A percentile compares a stretch with the other conserved stretches of the same genome.
phyloP scores from a whole-genome alignment of 169 alveolate genomes.

The Perkinsus olseni region DNA sequence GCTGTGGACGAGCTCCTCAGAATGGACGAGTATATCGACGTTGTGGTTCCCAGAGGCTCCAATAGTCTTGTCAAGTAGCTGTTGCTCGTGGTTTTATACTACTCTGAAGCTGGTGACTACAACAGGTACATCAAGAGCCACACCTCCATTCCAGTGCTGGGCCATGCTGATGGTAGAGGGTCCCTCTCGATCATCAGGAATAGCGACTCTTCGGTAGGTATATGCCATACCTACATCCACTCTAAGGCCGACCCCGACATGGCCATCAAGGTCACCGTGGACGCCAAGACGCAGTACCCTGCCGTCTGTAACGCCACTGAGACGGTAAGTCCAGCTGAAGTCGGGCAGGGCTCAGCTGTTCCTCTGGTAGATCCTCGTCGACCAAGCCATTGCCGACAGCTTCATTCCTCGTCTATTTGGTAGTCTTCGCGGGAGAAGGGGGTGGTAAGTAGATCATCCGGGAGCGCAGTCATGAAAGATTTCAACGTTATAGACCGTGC shows the following conservation, averaged over 20 bases:
- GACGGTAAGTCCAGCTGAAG: slow-evolving; percentile 14
- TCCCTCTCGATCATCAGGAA: neutral
- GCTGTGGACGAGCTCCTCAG: slow-evolving; percentile 40
- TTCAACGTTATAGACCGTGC: neutral
- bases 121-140: slow-evolving; percentile 27
- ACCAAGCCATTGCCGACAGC: neutral
- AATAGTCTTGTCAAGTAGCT: slow-evolving; percentile 28
- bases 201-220: slow-evolving; percentile 39
- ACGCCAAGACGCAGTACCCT: slow-evolving; percentile 48
- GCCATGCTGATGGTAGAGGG: slow-evolving; percentile 29
- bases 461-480: too few species aligned
- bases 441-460: neutral
- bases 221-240: slow-evolving; percentile 47
- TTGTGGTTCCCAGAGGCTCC: slow-evolving; percentile 58
- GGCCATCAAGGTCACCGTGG: slow-evolving; percentile 37
- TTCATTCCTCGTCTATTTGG: neutral
- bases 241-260: slow-evolving; percentile 24
- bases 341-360: neutral
- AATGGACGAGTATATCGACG: slow-evolving; percentile 43
- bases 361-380: neutral
- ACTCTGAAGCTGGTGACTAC: neutral
- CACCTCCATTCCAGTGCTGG: slow-evolving; percentile 47
- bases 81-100: neutral
- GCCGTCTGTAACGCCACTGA: slow-evolving; percentile 58
- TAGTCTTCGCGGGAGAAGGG: neutral